A percentile compares a stretch with the other conserved stretches of the same genome.
Conservation (phyloP, 1,139 yeast species). For the Citeromyces siamensis region DNA sequence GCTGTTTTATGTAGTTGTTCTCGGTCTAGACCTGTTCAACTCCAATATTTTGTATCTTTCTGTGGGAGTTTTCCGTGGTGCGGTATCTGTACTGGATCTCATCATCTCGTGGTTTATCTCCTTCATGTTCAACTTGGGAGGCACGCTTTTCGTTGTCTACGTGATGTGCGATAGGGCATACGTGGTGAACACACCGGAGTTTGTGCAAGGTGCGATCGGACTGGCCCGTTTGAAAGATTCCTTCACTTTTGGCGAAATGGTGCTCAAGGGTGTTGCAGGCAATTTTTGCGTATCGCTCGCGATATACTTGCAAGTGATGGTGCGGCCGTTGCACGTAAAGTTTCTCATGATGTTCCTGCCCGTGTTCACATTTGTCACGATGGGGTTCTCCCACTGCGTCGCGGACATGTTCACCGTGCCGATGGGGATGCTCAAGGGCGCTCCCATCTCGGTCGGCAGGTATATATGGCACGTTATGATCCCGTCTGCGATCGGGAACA, state of each 20-base stretch:
- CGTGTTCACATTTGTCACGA: conserved; percentile 56
- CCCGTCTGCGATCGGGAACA: conserved; percentile 60
- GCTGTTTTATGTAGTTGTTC: conserved; percentile 54
- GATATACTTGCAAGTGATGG: conserved; percentile 63
- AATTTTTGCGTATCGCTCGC: conserved; percentile 69
- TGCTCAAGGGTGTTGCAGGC: conserved; percentile 58
- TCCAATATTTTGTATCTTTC: conserved; percentile 60
- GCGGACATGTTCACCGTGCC: conserved; percentile 68
- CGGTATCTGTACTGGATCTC: conserved; percentile 51
- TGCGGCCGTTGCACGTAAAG: conserved; percentile 72
- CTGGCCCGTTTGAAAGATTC: conserved; percentile 34
- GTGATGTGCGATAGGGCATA: conserved; percentile 46
- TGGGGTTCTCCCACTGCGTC: conserved; percentile 70
- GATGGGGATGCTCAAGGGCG: conserved; percentile 55
- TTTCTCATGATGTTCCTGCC: conserved; percentile 53
- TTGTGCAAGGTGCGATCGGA: conserved; percentile 32
- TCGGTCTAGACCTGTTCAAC: conserved; percentile 67
- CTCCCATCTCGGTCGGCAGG: conserved; percentile 46
- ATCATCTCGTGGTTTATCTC: conserved; percentile 58
- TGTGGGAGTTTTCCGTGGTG: conserved; percentile 56
- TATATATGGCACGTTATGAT: conserved; percentile 61
- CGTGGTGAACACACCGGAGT: conserved; percentile 24
- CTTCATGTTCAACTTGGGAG: conserved; percentile 52
- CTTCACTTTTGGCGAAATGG: conserved; percentile 38
- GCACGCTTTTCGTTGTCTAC: conserved; percentile 53